Conservation (phyloP, 73 alveolate species). For the Diophrys sp. region DNA sequence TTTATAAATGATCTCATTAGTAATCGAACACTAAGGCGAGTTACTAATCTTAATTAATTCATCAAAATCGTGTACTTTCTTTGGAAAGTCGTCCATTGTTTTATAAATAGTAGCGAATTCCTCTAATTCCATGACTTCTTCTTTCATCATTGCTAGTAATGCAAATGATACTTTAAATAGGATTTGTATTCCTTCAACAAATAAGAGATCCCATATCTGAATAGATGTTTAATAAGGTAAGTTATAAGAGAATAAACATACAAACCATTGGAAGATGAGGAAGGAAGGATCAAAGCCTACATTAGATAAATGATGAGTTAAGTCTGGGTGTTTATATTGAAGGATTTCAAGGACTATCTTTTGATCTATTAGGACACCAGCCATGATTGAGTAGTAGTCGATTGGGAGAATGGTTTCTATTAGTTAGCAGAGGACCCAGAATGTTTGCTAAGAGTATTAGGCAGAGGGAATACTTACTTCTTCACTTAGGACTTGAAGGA, state of each 20-base stretch:
- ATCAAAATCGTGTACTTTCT: background rate
- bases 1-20: background rate
- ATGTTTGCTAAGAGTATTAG: constrained; percentile 78
- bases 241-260: constrained; percentile 70
- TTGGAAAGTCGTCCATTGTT: constrained; percentile 18
- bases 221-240: constrained; percentile 59
- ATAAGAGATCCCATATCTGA: constrained; percentile 75
- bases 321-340: constrained; percentile 63
- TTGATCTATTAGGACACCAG: constrained; percentile 85
- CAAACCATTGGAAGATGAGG: constrained; percentile 66
- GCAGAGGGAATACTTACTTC: constrained; percentile 21
- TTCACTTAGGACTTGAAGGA: constrained; percentile 30
- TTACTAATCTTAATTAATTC: constrained; percentile 3
- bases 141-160: constrained; percentile 53
- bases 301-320: constrained; percentile 58
- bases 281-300: constrained; percentile 30
- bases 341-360: constrained; percentile 64
- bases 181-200: constrained; percentile 56
- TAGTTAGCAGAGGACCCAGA: constrained; percentile 85
- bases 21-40: constrained; percentile 6
- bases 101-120: constrained; percentile 27
- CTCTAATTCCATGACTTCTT: constrained; percentile 41
- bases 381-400: constrained; percentile 82
- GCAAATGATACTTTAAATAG: constrained; percentile 68
- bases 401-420: constrained; percentile 78